Evolutionary conservation across 2,329 filamentous ascomycete species (phyloP).

Genomic region (Sclerotinia minor): DNA sequence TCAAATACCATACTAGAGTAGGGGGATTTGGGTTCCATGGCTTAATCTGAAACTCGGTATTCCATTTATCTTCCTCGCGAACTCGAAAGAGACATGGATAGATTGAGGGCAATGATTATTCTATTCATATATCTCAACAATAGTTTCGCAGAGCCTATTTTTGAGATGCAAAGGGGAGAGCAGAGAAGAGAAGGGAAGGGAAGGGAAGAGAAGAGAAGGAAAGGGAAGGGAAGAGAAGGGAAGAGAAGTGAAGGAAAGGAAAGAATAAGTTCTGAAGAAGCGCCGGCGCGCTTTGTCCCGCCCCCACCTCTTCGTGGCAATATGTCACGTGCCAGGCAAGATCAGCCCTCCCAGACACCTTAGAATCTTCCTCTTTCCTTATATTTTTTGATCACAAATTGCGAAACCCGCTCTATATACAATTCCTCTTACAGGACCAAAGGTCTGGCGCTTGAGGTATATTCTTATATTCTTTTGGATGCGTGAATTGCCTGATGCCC

Average conservation of each 20-base stretch:
- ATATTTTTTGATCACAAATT: not conserved
- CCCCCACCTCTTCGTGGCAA: no score
- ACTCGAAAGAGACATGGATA: not conserved
- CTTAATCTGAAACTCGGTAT: not conserved
- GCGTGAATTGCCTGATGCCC: not conserved
- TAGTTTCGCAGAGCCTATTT: no score
- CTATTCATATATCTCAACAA: no score
- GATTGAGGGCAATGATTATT: not conserved
- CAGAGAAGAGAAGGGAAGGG: no score
- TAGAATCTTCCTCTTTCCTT: not conserved
- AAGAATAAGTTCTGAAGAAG: no score
- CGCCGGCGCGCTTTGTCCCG: no score
- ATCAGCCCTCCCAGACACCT: no score
- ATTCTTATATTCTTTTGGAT: not conserved
- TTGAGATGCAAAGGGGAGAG: no score
- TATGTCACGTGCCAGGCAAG: no score
- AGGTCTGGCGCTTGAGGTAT: not conserved
- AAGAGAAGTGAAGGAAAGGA: no score
- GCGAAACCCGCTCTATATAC: not conserved
- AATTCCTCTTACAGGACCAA: not conserved
- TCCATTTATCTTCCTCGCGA: not conserved
- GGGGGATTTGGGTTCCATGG: not conserved
- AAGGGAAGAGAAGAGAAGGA: no score
- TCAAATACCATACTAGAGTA: not conserved
- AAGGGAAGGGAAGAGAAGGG: no score